Evolutionary conservation across 2,329 filamentous ascomycete species (phyloP).

Genomic region (Cladophialophora psammophila): DNA sequence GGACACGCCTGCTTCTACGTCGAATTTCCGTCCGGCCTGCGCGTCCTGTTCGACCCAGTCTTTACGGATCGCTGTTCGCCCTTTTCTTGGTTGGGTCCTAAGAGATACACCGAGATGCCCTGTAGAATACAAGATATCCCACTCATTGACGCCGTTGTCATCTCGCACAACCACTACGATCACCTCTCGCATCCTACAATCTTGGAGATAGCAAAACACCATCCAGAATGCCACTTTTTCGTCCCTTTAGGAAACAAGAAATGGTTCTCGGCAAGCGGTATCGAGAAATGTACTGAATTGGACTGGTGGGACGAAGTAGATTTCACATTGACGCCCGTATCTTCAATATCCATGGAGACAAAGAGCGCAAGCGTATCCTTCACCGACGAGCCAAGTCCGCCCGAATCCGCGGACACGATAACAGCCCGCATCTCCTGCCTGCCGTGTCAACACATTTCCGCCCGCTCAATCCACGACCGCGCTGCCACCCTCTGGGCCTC

Average conservation of each 20-base stretch:
- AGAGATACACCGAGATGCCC: slow-evolving; percentile 78
- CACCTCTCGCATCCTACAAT: slow-evolving; percentile 83
- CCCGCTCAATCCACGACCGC: slow-evolving; percentile 72
- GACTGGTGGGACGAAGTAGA: slow-evolving; percentile 94
- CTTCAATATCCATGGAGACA: slow-evolving; percentile 40
- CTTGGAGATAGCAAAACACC: slow-evolving; percentile 70
- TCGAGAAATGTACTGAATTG: slow-evolving; percentile 81
- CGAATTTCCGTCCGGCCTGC: slow-evolving; percentile 84
- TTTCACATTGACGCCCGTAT: slow-evolving; percentile 64
- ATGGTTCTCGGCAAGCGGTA: slow-evolving; percentile 78
- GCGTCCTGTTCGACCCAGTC: slow-evolving; percentile 92
- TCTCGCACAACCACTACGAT: slow-evolving; percentile 92
- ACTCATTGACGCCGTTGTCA: slow-evolving; percentile 65
- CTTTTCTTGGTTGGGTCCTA: slow-evolving; percentile 71
- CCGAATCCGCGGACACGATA: slow-evolving; percentile 57
- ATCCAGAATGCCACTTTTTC: slow-evolving; percentile 86
- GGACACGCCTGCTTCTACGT: slow-evolving; percentile 94
- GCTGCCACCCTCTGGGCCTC: slow-evolving; percentile 84
- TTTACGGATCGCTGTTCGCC: slow-evolving; percentile 89
- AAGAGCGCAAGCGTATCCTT: slow-evolving; percentile 43
- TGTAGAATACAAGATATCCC: slow-evolving; percentile 82
- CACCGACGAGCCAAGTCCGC: slow-evolving; percentile 37
- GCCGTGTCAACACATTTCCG: slow-evolving; percentile 83
- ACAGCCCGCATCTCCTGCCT: slow-evolving; percentile 77
- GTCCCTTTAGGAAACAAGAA: slow-evolving; percentile 81